Conservation (phyloP, 345 rosid genomes). For the Eutrema yunnanense region DNA sequence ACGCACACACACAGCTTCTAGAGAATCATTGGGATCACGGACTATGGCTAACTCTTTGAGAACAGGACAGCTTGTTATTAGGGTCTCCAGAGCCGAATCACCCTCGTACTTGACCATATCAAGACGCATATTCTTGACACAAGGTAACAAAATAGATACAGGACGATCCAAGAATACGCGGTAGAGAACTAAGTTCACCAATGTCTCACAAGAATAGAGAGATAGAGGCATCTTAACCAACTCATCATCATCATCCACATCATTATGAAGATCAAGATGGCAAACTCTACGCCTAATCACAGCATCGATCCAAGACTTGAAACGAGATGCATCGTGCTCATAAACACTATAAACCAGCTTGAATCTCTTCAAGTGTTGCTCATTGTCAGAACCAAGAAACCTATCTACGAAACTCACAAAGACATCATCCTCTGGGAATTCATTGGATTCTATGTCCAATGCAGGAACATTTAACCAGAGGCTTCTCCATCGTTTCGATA, state of each 20-base stretch:
- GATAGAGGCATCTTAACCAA: neutral
- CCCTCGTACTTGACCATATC: neutral
- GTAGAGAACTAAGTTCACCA: neutral
- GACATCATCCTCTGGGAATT: neutral
- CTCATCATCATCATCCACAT: too few relatives aligned
- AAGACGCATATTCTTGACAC: neutral
- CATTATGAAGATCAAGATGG: too few relatives aligned
- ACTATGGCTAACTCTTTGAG: slow-evolving; percentile 2
- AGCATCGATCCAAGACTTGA: neutral
- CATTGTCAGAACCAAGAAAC: neutral
- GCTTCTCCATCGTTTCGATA: neutral
- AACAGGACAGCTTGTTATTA: slow-evolving; percentile 3
- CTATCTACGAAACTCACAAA: neutral
- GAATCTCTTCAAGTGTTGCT: neutral
- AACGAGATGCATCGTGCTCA: neutral
- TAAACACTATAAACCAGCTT: neutral
- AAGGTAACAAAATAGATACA: neutral
- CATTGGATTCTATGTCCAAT: neutral
- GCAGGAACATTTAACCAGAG: neutral
- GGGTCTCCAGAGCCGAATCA: slow-evolving; percentile 5
- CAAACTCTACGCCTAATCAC: too few relatives aligned
- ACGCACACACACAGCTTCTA: neutral
- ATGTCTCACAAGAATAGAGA: slow-evolving; percentile 1
- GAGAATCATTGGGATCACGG: neutral
- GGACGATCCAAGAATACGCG: neutral